Percentiles rank a stretch among this genome's conserved stretches.
phyloP scores from a whole-genome alignment of 75 land plant species.

The Cupressus sempervirens region DNA sequence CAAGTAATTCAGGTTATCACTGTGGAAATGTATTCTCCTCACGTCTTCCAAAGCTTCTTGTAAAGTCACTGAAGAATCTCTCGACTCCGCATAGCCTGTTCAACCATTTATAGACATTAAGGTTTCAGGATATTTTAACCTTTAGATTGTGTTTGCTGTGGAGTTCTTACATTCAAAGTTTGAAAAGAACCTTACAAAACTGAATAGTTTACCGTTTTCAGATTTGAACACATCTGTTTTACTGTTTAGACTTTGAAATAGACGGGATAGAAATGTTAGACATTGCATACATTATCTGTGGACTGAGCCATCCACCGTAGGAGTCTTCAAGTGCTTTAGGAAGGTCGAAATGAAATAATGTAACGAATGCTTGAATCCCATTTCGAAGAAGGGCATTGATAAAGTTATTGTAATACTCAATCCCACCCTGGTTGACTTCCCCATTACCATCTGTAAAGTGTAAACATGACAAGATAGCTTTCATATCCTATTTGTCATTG shows the following conservation, averaged over 20 bases:
- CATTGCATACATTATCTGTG: conserved; percentile 42
- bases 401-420: conserved; percentile 40
- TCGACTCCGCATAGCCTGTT: background rate
- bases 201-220: too few species aligned
- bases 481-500: too few species aligned
- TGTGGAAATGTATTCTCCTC: background rate
- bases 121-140: too few species aligned
- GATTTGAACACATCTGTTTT: too few species aligned
- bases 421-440: conserved; percentile 38
- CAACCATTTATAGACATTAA: too few species aligned
- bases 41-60: background rate
- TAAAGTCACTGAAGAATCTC: background rate
- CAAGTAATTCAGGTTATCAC: background rate
- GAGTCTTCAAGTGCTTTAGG: conserved; percentile 58
- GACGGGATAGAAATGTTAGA: background rate
- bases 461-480: background rate
- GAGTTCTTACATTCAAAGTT: too few species aligned
- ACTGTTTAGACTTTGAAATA: too few species aligned
- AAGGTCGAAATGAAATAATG: conserved; percentile 46
- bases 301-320: conserved; percentile 56
- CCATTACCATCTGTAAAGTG: conserved; percentile 48
- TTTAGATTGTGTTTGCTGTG: too few species aligned
- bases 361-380: conserved; percentile 46
- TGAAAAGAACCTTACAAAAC: too few species aligned
- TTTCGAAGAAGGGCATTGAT: conserved; percentile 32